Percentiles rank a stretch among this genome's conserved stretches.
These are phyloP conservation scores for Sugiyamaella paludigena DNA, from an alignment of 1,139 yeast species.

Conservation along the genomic window DNA sequence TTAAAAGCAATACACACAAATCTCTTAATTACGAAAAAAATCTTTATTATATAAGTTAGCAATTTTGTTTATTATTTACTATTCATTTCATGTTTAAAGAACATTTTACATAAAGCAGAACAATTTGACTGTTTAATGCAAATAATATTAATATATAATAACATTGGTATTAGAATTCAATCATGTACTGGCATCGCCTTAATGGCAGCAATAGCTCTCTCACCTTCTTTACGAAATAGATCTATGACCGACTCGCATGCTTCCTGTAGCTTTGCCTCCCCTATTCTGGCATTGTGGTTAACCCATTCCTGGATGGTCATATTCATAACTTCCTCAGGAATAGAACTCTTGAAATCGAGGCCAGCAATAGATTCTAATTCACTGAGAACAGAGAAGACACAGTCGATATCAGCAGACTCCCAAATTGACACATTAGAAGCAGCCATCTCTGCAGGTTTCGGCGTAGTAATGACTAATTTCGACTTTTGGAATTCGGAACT, in stretches of 20 bases:
- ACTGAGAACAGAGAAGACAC: constrained; percentile 40
- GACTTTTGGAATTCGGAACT: constrained; percentile 7
- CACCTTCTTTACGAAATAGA: constrained; percentile 29
- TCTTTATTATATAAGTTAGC: background rate
- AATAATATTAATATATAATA: background rate
- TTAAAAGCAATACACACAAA: background rate
- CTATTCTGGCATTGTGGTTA: constrained; percentile 40
- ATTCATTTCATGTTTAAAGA: background rate
- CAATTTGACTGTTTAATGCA: background rate
- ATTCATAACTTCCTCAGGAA: constrained; percentile 66
- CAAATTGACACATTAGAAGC: constrained; percentile 19
- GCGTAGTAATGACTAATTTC: background rate
- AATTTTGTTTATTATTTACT: too few relatives aligned
- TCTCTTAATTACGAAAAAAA: background rate
- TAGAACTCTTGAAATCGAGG: constrained; percentile 42
- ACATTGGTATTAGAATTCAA: background rate
- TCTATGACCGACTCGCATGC: constrained; percentile 37
- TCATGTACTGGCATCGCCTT: constrained; percentile 18
- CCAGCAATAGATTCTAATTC: constrained; percentile 42
- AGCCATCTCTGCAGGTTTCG: background rate
- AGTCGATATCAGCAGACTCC: constrained; percentile 33
- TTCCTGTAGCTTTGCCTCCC: constrained; percentile 34
- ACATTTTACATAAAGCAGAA: background rate
- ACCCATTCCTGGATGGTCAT: constrained; percentile 76
- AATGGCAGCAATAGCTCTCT: constrained; percentile 28